phyloP scores from a whole-genome alignment of 2,329 filamentous ascomycete genomes.

The Esteya vermicola region DNA sequence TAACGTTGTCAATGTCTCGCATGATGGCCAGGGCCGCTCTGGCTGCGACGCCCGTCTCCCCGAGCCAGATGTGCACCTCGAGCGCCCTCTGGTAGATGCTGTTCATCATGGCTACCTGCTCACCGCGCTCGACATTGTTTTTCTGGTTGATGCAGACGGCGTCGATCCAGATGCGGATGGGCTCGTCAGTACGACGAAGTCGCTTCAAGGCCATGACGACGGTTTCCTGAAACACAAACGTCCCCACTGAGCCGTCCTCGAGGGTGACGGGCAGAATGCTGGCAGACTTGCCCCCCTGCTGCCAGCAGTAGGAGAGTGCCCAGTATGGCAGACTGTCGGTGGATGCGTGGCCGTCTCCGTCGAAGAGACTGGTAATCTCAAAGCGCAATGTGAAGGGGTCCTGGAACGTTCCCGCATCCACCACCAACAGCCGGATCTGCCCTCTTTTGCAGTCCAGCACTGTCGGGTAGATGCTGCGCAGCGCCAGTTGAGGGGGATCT shows the following conservation, averaged over 20 bases:
- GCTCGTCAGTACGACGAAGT: background rate
- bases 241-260: background rate
- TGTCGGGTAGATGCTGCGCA: too few species aligned
- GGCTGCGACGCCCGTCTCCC: background rate
- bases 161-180: conserved; percentile 5
- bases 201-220: background rate
- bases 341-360: background rate
- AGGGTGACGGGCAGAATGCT: background rate
- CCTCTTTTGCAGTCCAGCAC: background rate
- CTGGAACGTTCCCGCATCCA: background rate
- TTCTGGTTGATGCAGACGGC: conserved; percentile 1
- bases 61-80: conserved; percentile 7
- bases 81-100: conserved; percentile 5
- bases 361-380: background rate
- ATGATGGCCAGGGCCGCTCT: background rate
- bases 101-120: conserved; percentile 7
- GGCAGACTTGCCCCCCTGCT: background rate
- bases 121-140: conserved; percentile 3
- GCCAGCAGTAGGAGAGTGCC: conserved; percentile 3
- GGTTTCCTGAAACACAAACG: background rate
- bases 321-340: background rate
- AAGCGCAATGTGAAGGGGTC: background rate
- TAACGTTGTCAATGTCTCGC: background rate
- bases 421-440: conserved; percentile 1
- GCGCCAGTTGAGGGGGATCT: too few species aligned